Evolutionary conservation across 140 eudicot genomes (phyloP).

Genomic region (Oenanthe javanica): DNA sequence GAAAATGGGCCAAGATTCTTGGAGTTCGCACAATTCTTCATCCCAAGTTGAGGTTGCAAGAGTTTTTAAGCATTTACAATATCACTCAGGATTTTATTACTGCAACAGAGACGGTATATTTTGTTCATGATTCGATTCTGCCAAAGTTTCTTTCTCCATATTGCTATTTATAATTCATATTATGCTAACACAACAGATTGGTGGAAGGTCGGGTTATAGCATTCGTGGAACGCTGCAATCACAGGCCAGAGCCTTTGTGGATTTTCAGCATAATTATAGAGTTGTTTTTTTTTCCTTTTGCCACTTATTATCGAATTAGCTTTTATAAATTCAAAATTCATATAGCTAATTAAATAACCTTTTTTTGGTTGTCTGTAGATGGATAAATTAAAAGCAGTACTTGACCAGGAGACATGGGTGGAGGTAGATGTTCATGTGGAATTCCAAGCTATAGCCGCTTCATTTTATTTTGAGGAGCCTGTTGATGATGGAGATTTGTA

Average conservation of each 20-base stretch:
- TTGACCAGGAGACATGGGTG: slow-evolving; percentile 98
- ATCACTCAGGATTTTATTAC: slow-evolving; percentile 76
- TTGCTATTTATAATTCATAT: slow-evolving; percentile 22
- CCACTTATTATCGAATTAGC: background rate
- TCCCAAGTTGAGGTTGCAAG: slow-evolving; percentile 72
- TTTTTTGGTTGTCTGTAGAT: slow-evolving; percentile 41
- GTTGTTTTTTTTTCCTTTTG: slow-evolving; percentile 25
- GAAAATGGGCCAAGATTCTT: slow-evolving; percentile 98
- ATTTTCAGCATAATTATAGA: slow-evolving; percentile 89
- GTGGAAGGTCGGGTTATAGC: slow-evolving; percentile 99
- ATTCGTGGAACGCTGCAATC: slow-evolving; percentile 95
- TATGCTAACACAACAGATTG: slow-evolving; percentile 59
- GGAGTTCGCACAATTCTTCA: slow-evolving; percentile 89
- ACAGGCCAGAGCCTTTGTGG: slow-evolving; percentile 92
- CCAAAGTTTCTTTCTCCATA: background rate
- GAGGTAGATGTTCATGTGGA: slow-evolving; percentile 94
- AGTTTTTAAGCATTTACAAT: slow-evolving; percentile 67
- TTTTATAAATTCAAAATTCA: background rate
- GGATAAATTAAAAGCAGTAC: slow-evolving; percentile 82
- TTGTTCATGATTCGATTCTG: background rate
- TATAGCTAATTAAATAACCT: background rate
- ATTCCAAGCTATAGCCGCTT: slow-evolving; percentile 69
- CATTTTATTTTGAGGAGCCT: slow-evolving; percentile 51
- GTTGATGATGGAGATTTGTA: slow-evolving; percentile 22
- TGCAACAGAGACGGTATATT: slow-evolving; percentile 79